A percentile compares a stretch with the other conserved stretches of the same genome.
Conservation (phyloP, 1,139 yeast genomes). For the Candida pseudoviswanathii region DNA sequence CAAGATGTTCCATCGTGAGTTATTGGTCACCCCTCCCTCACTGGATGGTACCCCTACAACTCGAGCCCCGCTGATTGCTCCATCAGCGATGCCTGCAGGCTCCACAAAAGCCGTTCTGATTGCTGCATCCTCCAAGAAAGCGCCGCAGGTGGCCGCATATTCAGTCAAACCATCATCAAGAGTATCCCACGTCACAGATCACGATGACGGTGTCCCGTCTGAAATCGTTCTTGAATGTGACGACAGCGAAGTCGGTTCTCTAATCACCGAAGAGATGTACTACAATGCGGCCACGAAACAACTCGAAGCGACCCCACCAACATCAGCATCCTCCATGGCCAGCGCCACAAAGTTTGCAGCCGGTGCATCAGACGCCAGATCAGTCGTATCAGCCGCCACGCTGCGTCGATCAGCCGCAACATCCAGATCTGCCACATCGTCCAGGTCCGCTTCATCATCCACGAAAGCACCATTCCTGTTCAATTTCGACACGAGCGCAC, state of each 20-base stretch:
- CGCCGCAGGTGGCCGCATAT: not conserved
- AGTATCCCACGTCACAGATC: not conserved
- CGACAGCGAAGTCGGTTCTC: constrained; percentile 27
- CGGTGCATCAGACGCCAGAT: not conserved
- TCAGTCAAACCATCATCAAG: not conserved
- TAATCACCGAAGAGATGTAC: constrained; percentile 31
- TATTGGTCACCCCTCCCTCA: constrained; percentile 1
- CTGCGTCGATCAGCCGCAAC: too few species aligned
- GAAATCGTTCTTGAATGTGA: constrained; percentile 39
- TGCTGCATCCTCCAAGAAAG: not conserved
- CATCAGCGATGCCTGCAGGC: not conserved
- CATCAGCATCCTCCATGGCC: constrained; percentile 27
- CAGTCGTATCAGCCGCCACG: not conserved
- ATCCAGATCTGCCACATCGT: too few species aligned
- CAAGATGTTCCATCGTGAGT: constrained; percentile 19
- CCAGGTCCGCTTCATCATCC: too few species aligned
- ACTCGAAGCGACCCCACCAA: constrained; percentile 37
- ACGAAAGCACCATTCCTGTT: not conserved
- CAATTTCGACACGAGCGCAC: constrained; percentile 16
- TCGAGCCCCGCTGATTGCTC: not conserved
- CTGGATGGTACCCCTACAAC: not conserved
- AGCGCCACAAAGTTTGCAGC: not conserved
- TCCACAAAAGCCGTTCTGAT: not conserved
- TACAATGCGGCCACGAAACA: constrained; percentile 37
- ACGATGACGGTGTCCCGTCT: constrained; percentile 16